Percentiles rank a stretch among this genome's conserved stretches.
Conservation (phyloP, 1,284 basidiomycete genomes). For the Tilletia caries region DNA sequence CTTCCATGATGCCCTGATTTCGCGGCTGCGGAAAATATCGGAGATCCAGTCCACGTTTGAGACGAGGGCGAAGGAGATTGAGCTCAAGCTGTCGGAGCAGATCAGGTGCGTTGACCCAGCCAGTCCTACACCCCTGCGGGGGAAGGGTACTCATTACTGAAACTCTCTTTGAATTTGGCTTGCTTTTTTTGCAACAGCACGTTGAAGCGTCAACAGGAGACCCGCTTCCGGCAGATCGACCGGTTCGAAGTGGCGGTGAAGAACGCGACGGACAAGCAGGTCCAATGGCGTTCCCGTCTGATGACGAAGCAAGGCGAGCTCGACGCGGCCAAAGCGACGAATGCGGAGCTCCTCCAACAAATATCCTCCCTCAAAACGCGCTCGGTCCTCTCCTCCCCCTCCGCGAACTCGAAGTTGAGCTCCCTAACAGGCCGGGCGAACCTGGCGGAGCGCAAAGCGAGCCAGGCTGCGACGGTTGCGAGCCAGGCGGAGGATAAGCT, state of each 20-base stretch:
- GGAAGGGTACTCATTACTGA: no score
- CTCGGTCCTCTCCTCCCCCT: conserved; percentile 28
- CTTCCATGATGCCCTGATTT: conserved; percentile 92
- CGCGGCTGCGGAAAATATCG: conserved; percentile 74
- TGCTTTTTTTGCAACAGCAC: conserved; percentile 55
- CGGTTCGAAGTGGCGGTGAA: conserved; percentile 85
- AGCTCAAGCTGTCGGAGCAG: conserved; percentile 69
- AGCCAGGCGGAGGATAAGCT: conserved; percentile 77
- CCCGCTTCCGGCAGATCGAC: conserved; percentile 86
- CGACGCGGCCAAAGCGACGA: conserved; percentile 63
- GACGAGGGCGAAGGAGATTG: conserved; percentile 75
- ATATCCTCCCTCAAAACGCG: conserved; percentile 65
- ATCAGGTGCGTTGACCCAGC: conserved; percentile 60
- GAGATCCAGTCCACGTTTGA: conserved; percentile 83
- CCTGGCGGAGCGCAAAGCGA: conserved; percentile 68
- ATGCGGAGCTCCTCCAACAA: conserved; percentile 72
- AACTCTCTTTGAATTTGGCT: conserved; percentile 2
- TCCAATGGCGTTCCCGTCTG: conserved; percentile 80
- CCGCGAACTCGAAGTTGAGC: conserved; percentile 37
- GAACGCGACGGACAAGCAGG: conserved; percentile 75
- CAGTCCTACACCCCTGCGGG: no score
- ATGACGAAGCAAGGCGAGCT: conserved; percentile 80
- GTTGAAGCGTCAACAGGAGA: conserved; percentile 81
- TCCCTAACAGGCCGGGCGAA: conserved; percentile 39
- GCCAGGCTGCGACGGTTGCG: conserved; percentile 77